Base-by-base conservation (phyloP, 176 grass and related monocot species). In the Typha latifolia region DNA sequence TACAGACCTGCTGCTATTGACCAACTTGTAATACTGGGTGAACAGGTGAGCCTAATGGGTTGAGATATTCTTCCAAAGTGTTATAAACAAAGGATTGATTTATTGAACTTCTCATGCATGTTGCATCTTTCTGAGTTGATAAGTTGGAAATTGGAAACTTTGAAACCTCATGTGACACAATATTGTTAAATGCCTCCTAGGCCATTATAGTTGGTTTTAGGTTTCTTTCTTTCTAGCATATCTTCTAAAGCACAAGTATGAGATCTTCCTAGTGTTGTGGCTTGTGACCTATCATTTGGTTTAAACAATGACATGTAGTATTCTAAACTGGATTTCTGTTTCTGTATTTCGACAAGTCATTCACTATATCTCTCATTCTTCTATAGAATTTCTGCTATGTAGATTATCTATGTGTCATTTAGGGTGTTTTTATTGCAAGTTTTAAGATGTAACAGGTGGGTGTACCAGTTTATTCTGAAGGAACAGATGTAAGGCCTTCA, bases 1-100 rank as follows among this genome's bases (percentile, higher is more conserved):
- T 93, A 99, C 80, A 84, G 94, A 81, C 94, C 94, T 80, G 94
- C 94, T 74, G 94, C 94, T 64, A 93, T 99, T 74, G 94, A 99
- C 77, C 94, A 99, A 80, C 89, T 99, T 48, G 76, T 71, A 48
- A 83, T 99, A 53, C 73, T 99, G 69, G 84, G 94, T 49, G 66
- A 90, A 77, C 82, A 99, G 89, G 94, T 99, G 80, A 26, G 43
- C 29, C 22, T 73, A 62, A 18, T 16, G 51, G 24, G 65, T 50
- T 13, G 52, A 43, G 21, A 73, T 26, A 50, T n/a, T 34, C 12
- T 63, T 80, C 72, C 66, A 1, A 51, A 31, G 3, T 9, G 31
- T 49, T 16, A 66, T 69, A 32, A 13, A 68, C 59, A 27, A 55
- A n/a, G 19, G 19, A 62, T 6, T 61, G 57, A 43, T 78, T 61